Evolutionary conservation across 768 basidiomycete genomes (phyloP).

Genomic region (Suillus bovinus): DNA sequence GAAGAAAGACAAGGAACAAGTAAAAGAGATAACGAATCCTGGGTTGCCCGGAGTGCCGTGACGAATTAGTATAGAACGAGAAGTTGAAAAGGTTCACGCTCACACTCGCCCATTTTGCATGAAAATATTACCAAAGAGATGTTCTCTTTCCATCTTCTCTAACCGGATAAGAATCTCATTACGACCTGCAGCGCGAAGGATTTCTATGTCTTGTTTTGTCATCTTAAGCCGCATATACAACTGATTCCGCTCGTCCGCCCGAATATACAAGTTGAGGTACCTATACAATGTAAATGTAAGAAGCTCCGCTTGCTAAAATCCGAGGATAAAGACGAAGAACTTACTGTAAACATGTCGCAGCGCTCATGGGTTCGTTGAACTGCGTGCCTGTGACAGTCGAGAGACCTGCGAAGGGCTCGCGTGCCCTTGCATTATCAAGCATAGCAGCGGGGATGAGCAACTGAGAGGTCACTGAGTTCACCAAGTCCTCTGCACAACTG

Average conservation of each 20-base stretch:
- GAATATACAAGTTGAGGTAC: constrained; percentile 16
- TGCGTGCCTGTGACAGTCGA: constrained; percentile 10
- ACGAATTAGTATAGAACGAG: background rate
- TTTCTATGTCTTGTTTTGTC: constrained; percentile 16
- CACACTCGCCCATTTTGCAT: background rate
- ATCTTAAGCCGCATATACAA: constrained; percentile 16
- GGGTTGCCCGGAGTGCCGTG: no score
- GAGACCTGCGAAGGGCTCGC: constrained; percentile 13
- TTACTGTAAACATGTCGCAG: constrained; percentile 13
- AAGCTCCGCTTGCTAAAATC: constrained; percentile 2
- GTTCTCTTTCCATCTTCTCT: background rate
- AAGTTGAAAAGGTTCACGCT: background rate
- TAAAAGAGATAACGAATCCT: no score
- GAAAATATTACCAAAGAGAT: background rate
- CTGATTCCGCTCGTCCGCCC: constrained; percentile 18
- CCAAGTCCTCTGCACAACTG: constrained; percentile 15
- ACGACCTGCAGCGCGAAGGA: constrained; percentile 6
- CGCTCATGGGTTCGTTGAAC: constrained; percentile 13
- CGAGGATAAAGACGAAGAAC: background rate
- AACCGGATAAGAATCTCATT: background rate
- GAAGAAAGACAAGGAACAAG: no score
- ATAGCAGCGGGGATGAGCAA: constrained; percentile 6
- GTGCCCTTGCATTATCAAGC: constrained; percentile 7
- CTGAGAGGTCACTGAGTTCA: constrained; percentile 6
- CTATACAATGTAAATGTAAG: background rate